These are phyloP conservation scores for Podaxis sp. DNA, from an alignment of 768 basidiomycete genomes.

Conservation along the genomic window DNA sequence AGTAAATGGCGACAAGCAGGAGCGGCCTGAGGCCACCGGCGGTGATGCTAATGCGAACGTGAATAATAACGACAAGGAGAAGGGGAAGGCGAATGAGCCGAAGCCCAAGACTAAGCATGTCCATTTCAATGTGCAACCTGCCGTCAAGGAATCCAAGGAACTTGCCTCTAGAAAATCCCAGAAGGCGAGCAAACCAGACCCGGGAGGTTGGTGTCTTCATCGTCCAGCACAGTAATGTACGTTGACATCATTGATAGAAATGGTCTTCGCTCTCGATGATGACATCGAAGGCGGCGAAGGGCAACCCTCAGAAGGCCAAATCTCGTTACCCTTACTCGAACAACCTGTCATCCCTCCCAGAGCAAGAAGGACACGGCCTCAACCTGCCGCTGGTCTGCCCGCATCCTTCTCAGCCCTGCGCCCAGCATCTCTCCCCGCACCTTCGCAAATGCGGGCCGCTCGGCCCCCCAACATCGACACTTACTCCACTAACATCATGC, in stretches of 20 bases:
- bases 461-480: slow-evolving; percentile 39
- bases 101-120: slow-evolving; percentile 64
- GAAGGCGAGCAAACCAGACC: slow-evolving; percentile 22
- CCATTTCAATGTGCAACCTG: slow-evolving; percentile 68
- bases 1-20: slow-evolving; percentile 18
- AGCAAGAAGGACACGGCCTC: slow-evolving; percentile 30
- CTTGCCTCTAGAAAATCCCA: background rate
- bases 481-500: slow-evolving; percentile 33
- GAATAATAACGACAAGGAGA: slow-evolving; percentile 15
- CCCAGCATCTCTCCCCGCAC: slow-evolving; percentile 67
- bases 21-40: slow-evolving; percentile 18
- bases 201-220: slow-evolving; percentile 43
- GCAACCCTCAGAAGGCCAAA: slow-evolving; percentile 31
- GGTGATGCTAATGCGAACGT: slow-evolving; percentile 18
- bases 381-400: slow-evolving; percentile 43
- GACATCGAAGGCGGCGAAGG: slow-evolving; percentile 53
- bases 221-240: slow-evolving; percentile 4
- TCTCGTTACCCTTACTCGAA: slow-evolving; percentile 42
- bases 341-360: slow-evolving; percentile 34
- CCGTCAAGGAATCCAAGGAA: slow-evolving; percentile 35
- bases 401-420: slow-evolving; percentile 60
- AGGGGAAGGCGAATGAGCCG: slow-evolving; percentile 23
- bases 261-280: slow-evolving; percentile 68
- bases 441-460: slow-evolving; percentile 54
- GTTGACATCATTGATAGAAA: slow-evolving; percentile 37